Evolutionary conservation across 352 stramenopile species (phyloP), one percentile per base, ranked within the genome.

Genomic region (Stephanocyclus meneghinianus): DNA sequence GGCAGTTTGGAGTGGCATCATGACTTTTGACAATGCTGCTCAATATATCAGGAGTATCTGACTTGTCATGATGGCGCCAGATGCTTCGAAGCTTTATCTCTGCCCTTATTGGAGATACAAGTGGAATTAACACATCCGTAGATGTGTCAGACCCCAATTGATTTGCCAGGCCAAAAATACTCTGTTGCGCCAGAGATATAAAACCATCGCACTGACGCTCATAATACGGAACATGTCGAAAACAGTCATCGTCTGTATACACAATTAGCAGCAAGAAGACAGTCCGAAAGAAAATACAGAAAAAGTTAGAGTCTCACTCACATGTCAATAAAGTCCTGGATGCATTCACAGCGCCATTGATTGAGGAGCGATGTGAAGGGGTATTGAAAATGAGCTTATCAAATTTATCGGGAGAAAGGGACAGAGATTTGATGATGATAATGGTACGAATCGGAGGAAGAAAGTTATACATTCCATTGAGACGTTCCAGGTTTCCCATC

Each of bases 341-440:
- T 70, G 45, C 55, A 26, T 44, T 66, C 5, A 77, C 29, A 7
- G 64, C 50, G 15, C 45, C 11, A 30, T 74, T 73, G 8, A 77
- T 45, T n/a, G 42, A 15, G 50, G 56, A 26, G 6, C n/a, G 48
- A 45, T 47, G 10, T 8, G 55, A 50, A 21, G 29, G 8, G 21
- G 29, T 2, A 32, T 2, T 44, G 35, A 21, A 29, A 61, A 44
- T 21, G 48, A 42, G 2, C 71, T 26, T 16, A 26, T 67, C 63
- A 29, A 80, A 55, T 51, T 60, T 69, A 50, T 84, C 77, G 1
- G 56, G 55, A 74, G 77, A 65, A 7, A 61, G 56, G n/a, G 77
- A 84, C 26, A 74, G 40, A 9, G 60, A 65, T 53, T 78, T 80
- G 3, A 76, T 66, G 68, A 21, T 73, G n/a, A 84, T 67, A 18